Conservation (phyloP, 176 grass and related monocot species). For the Musa beccarii region DNA sequence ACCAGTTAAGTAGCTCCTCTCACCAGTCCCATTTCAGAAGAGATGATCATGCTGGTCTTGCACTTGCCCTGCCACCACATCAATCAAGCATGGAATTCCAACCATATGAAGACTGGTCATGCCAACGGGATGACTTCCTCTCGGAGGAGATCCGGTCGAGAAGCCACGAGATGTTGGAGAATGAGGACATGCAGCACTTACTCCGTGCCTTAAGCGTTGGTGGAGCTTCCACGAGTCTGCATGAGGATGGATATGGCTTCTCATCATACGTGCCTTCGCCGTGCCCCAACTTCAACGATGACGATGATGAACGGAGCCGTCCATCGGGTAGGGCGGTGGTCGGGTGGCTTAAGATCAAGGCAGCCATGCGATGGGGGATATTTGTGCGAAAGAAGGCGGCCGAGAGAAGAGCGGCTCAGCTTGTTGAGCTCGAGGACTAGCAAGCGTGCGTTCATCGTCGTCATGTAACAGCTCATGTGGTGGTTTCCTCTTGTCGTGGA, state of each 20-base stretch:
- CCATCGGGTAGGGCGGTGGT: slow-evolving; percentile 81
- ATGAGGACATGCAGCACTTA: slow-evolving; percentile 96
- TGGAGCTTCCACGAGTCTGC: slow-evolving; percentile 32
- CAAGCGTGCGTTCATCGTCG: too few relatives aligned
- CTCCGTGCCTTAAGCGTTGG: slow-evolving; percentile 57
- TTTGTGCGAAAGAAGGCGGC: slow-evolving; percentile 93
- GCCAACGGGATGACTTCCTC: slow-evolving; percentile 47
- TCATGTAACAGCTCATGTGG: too few relatives aligned
- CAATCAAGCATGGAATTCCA: slow-evolving; percentile 48
- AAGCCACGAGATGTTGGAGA: slow-evolving; percentile 86
- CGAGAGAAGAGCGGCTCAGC: slow-evolving; percentile 82
- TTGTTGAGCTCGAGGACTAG: slow-evolving; percentile 84
- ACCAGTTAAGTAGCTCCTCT: slow-evolving; percentile 43
- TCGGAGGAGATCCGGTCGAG: slow-evolving; percentile 78
- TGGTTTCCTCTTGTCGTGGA: too few relatives aligned
- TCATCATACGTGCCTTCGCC: slow-evolving; percentile 40
- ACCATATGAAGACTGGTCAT: slow-evolving; percentile 42
- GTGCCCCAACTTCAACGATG: slow-evolving; percentile 40
- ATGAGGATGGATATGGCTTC: slow-evolving; percentile 38
- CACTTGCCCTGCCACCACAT: slow-evolving; percentile 40
- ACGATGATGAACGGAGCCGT: slow-evolving; percentile 37
- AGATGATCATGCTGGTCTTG: slow-evolving; percentile 31
- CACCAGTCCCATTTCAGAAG: slow-evolving; percentile 32
- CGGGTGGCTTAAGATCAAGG: slow-evolving; percentile 98
- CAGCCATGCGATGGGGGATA: slow-evolving; percentile 94